These are phyloP conservation scores for Ambispora gerdemannii DNA, from an alignment of 192 early-diverging fungal genomes.

Conservation along the genomic window DNA sequence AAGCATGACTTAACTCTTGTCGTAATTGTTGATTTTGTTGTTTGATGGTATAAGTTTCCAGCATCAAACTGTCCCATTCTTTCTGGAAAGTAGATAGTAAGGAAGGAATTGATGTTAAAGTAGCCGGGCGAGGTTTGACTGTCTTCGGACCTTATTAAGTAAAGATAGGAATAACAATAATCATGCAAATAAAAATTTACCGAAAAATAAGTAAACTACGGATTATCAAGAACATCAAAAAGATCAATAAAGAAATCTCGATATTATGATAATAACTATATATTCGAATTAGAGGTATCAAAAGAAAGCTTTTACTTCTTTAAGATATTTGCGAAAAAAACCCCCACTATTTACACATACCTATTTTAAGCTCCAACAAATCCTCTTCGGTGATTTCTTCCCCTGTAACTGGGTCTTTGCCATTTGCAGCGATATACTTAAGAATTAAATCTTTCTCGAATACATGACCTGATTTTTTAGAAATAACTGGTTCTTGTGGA, in stretches of 20 bases:
- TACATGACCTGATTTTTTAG: conserved; percentile 75
- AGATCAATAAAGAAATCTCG: too few species aligned
- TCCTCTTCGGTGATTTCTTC: conserved; percentile 69
- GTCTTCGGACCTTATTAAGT: conserved; percentile 49
- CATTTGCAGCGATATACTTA: conserved; percentile 83
- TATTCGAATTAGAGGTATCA: not conserved
- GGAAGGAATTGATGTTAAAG: conserved; percentile 87
- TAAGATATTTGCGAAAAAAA: not conserved
- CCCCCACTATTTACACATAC: conserved; percentile 36
- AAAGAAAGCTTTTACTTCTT: not conserved
- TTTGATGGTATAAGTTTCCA: conserved; percentile 91
- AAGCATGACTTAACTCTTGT: conserved; percentile 88
- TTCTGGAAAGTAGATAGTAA: conserved; percentile 86
- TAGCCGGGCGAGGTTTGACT: conserved; percentile 84
- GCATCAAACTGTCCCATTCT: conserved; percentile 95
- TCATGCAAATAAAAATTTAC: not conserved
- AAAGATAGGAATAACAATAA: not conserved
- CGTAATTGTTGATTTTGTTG: conserved; percentile 87
- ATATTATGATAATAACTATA: too few species aligned
- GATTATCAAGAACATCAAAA: too few species aligned
- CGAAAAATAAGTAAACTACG: too few species aligned
- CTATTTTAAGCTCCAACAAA: conserved; percentile 65
- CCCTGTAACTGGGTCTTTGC: conserved; percentile 77
- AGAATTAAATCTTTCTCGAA: conserved; percentile 86
- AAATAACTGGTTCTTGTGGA: conserved; percentile 85